Conservation (phyloP, 2,329 filamentous ascomycete genomes). For the Cladosporium sp. region DNA sequence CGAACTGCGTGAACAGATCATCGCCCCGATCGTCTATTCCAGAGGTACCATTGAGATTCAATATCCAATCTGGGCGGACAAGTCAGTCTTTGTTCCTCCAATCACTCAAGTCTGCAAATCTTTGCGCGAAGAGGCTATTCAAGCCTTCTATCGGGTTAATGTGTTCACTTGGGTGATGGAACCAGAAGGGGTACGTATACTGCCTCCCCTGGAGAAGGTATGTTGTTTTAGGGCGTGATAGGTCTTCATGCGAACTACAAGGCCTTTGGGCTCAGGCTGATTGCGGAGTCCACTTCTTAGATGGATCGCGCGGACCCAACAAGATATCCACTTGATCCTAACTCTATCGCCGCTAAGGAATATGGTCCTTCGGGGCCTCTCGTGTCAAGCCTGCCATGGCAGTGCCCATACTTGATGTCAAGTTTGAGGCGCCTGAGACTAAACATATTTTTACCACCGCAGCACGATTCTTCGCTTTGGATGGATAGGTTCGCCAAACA, state of each 20-base stretch:
- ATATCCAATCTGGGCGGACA: conserved; percentile 20
- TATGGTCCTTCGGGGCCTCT: conserved; percentile 10
- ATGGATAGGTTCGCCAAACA: background rate
- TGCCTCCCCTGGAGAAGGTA: too few relatives aligned
- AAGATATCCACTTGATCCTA: conserved; percentile 11
- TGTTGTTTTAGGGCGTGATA: too few relatives aligned
- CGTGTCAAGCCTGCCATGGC: conserved; percentile 19
- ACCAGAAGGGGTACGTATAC: conserved; percentile 9
- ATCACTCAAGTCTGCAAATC: conserved; percentile 17
- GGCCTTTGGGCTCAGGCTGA: too few relatives aligned
- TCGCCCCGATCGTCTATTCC: conserved; percentile 16
- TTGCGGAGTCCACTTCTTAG: background rate
- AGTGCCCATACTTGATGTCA: conserved; percentile 17
- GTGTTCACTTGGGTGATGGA: conserved; percentile 23
- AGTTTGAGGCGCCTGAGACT: conserved; percentile 19
- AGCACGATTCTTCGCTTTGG: conserved; percentile 6
- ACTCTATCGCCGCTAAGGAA: background rate
- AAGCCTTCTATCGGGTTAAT: conserved; percentile 22
- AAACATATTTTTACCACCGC: conserved; percentile 19
- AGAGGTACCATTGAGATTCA: conserved; percentile 20
- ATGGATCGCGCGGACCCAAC: background rate
- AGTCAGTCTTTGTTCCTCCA: conserved; percentile 17
- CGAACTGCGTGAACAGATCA: conserved; percentile 20
- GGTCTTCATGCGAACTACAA: too few relatives aligned
- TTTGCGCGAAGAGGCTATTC: conserved; percentile 18